Percentiles rank a stretch among this genome's conserved stretches.
phyloP scores from a whole-genome alignment of 805 yeast species.

The Candida boidinii region DNA sequence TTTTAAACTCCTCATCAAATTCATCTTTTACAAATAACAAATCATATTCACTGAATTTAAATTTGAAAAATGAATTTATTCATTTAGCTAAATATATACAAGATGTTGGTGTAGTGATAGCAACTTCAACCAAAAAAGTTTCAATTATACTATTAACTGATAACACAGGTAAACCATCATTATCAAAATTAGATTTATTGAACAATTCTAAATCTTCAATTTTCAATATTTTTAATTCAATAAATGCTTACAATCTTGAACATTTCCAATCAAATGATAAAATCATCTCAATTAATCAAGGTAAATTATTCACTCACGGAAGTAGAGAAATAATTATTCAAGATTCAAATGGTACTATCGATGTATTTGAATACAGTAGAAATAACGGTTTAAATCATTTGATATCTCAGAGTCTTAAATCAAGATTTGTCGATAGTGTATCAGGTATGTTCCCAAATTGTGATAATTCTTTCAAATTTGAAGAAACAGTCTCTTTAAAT shows the following conservation, averaged over 20 bases:
- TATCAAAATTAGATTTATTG: too few relatives aligned
- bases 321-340: constrained; percentile 33
- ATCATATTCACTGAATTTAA: constrained; percentile 27
- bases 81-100: constrained; percentile 51
- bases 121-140: constrained; percentile 65
- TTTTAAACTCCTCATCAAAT: constrained; percentile 22
- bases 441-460: constrained; percentile 43
- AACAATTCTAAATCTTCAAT: too few relatives aligned
- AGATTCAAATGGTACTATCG: constrained; percentile 36
- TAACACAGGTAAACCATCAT: constrained; percentile 50
- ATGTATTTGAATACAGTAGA: constrained; percentile 25
- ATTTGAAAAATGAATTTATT: constrained; percentile 45
- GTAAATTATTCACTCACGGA: constrained; percentile 43
- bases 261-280: constrained; percentile 27
- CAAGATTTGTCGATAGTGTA: constrained; percentile 6
- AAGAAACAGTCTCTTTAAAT: constrained; percentile 51
- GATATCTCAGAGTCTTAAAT: constrained; percentile 19
- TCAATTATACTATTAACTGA: constrained; percentile 58
- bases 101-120: constrained; percentile 65
- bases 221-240: constrained; percentile 10
- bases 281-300: constrained; percentile 52
- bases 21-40: constrained; percentile 21
- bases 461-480: constrained; percentile 38
- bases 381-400: constrained; percentile 20
- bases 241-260: constrained; percentile 10